Evolutionary conservation across 306 rosid species (phyloP), one percentile per base, ranked within the genome.

Genomic region (Hippophae gyantsensis): DNA sequence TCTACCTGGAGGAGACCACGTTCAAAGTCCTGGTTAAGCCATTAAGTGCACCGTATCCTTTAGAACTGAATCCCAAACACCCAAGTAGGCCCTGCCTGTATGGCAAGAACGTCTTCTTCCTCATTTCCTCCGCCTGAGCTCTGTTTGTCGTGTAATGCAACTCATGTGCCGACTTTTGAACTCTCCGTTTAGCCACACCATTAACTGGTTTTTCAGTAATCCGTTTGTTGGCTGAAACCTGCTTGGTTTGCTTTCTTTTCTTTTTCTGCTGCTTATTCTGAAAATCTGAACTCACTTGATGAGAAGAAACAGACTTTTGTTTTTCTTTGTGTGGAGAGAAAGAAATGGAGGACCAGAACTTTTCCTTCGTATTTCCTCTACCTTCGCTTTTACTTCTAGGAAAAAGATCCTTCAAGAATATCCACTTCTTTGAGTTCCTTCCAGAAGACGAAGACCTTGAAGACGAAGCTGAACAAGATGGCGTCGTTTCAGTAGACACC

Each of bases 301-400:
- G n/a, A 6, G 64, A 8, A 58, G 63, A 3, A 2, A 41, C 12
- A 43, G 49, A 3, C 5, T 42, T n/a, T 25, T 64, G 48, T 57
- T 70, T 70, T 14, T 70, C 69, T 51, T 70, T 70, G 10, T 55
- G 59, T 1, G 58, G 43, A 48, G 68, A 26, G 42, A 68, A 68
- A 2, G 66, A 56, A 6, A 71, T 57, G 42, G 62, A 50, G 1
- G 70, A 58, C 75, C 65, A 62, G 14, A 71, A 45, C 47, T 58
- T 63, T 43, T 57, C 64, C 41, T 48, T 60, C 42, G 43, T 52
- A 63, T 57, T 71, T 32, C 56, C 63, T 57, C 75, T 51, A 10
- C 75, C 75, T 64, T 71, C 75, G 50, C 75, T 71, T 41, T 71
- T 71, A 49, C 75, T 71, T 52, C 75, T 64, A 5, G 57, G 40